Percentiles rank a stretch among this genome's conserved stretches.
phyloP scores from a whole-genome alignment of 768 basidiomycete species.

The Hypsizygus marmoreus region DNA sequence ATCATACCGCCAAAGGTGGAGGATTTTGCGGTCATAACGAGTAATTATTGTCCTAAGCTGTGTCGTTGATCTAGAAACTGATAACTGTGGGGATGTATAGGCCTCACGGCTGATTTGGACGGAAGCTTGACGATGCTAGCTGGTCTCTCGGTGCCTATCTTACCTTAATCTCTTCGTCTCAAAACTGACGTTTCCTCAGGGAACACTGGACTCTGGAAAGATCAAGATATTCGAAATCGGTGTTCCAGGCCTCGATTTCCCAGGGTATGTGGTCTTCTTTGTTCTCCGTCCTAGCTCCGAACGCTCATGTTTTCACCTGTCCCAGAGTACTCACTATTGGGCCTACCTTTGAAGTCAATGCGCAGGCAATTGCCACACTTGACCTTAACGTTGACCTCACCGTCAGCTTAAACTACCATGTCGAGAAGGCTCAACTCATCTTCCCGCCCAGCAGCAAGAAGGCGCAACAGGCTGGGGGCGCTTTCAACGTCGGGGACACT shows the following conservation, averaged over 20 bases:
- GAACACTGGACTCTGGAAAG: constrained; percentile 43
- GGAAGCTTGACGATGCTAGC: constrained; percentile 40
- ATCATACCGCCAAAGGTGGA: constrained; percentile 25
- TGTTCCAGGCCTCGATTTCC: constrained; percentile 51
- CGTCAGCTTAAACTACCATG: constrained; percentile 45
- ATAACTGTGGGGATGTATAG: constrained; percentile 19
- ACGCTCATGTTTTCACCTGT: not conserved
- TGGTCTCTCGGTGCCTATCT: constrained; percentile 30
- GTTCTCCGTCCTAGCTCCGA: not conserved
- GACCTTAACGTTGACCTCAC: constrained; percentile 40
- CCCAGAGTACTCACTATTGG: constrained; percentile 49
- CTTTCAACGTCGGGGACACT: constrained; percentile 40
- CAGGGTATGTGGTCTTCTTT: constrained; percentile 35
- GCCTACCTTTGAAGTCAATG: constrained; percentile 47
- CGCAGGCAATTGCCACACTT: constrained; percentile 33
- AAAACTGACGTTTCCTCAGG: constrained; percentile 18
- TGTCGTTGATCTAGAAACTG: not conserved
- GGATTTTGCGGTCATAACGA: constrained; percentile 34
- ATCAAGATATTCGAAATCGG: constrained; percentile 41
- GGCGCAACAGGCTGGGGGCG: constrained; percentile 15
- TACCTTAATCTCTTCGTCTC: not conserved
- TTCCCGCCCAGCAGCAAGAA: constrained; percentile 41
- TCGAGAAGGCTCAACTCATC: constrained; percentile 40
- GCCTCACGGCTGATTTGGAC: constrained; percentile 37
- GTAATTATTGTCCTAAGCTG: constrained; percentile 23